phyloP scores from a whole-genome alignment of 2,329 filamentous ascomycete genomes.

The Diplodia seriata region DNA sequence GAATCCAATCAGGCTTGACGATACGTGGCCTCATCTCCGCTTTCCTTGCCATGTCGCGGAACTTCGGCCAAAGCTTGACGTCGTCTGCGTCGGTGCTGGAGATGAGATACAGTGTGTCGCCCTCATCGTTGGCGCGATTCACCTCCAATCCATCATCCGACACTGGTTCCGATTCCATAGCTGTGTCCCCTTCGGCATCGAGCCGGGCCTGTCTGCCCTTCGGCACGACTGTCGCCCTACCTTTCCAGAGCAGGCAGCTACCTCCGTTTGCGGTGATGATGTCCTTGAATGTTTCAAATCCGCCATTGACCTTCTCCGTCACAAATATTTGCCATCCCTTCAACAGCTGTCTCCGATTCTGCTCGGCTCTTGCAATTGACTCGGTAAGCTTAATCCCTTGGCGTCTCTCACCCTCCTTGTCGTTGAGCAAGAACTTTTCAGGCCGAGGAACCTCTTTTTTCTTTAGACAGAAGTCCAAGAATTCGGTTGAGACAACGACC shows the following conservation, averaged over 20 bases:
- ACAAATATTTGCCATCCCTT: slow-evolving; percentile 82
- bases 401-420: slow-evolving; percentile 74
- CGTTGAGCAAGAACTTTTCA: slow-evolving; percentile 71
- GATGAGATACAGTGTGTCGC: slow-evolving; percentile 74
- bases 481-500: slow-evolving; percentile 76
- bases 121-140: slow-evolving; percentile 61
- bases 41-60: slow-evolving; percentile 77
- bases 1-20: slow-evolving; percentile 85
- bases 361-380: slow-evolving; percentile 72
- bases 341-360: slow-evolving; percentile 79
- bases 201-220: slow-evolving; percentile 43
- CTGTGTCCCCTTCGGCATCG: slow-evolving; percentile 42
- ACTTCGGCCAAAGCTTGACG: slow-evolving; percentile 77
- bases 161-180: slow-evolving; percentile 37
- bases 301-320: slow-evolving; percentile 78
- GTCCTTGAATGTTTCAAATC: slow-evolving; percentile 80
- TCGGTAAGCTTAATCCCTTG: slow-evolving; percentile 73
- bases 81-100: slow-evolving; percentile 72
- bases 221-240: slow-evolving; percentile 67
- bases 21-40: slow-evolving; percentile 82
- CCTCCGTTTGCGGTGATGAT: slow-evolving; percentile 92
- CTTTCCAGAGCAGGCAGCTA: slow-evolving; percentile 77
- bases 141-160: slow-evolving; percentile 58
- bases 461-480: slow-evolving; percentile 78
- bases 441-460: slow-evolving; percentile 69